Conservation (phyloP, 2,329 filamentous ascomycete species). For the Tolypocladium paradoxum region DNA sequence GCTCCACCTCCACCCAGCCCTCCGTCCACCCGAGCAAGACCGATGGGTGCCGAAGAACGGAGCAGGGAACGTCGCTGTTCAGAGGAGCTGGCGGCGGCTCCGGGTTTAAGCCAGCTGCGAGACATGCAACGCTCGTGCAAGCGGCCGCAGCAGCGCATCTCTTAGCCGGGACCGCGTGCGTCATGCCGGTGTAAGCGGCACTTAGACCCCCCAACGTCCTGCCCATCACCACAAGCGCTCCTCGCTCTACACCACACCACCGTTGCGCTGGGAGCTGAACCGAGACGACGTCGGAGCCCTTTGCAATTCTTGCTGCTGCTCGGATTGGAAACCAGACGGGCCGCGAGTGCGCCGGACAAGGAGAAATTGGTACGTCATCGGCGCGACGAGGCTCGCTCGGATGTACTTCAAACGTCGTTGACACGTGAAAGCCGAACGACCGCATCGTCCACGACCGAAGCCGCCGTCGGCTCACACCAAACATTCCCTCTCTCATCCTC, state of each 20-base stretch:
- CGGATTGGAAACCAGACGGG: no score
- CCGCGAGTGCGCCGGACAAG: neutral
- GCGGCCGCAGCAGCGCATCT: no score
- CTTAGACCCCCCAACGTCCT: neutral
- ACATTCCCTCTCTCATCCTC: conserved; percentile 1
- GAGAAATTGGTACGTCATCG: neutral
- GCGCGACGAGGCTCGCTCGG: conserved; percentile 2
- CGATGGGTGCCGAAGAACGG: conserved; percentile 20
- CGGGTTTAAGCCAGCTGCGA: neutral
- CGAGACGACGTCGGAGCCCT: neutral
- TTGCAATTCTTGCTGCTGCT: no score
- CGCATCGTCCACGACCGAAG: conserved; percentile 3
- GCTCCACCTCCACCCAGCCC: neutral
- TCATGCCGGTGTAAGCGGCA: neutral
- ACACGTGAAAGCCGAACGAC: conserved; percentile 21
- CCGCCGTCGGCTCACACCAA: neutral
- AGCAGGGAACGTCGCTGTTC: neutral
- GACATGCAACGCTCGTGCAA: neutral
- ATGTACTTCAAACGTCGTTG: conserved; percentile 9
- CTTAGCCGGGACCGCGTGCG: neutral
- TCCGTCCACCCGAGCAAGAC: conserved; percentile 25
- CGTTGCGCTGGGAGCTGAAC: neutral
- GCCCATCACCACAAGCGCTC: neutral
- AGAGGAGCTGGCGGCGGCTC: neutral
- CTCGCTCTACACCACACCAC: neutral